Conservation (phyloP, 2,329 filamentous ascomycete species). For the Stachybotrys elegans region DNA sequence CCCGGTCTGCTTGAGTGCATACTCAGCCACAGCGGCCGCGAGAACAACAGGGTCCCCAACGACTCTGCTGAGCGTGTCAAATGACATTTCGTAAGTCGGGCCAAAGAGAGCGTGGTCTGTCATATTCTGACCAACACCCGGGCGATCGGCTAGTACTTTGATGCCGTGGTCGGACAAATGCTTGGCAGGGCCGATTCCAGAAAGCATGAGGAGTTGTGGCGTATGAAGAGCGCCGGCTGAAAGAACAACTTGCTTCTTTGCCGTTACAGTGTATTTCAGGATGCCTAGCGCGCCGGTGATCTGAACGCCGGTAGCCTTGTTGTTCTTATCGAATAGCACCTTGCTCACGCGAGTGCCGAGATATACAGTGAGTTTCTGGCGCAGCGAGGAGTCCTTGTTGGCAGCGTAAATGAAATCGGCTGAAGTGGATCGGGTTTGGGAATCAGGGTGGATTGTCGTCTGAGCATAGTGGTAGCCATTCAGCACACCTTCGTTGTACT, state of each 20-base stretch:
- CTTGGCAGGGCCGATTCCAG: constrained; percentile 26
- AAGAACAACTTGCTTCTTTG: background rate
- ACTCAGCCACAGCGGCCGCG: constrained; percentile 10
- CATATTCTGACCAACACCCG: constrained; percentile 71
- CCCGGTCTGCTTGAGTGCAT: constrained; percentile 10
- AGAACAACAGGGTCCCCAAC: constrained; percentile 12
- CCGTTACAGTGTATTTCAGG: background rate
- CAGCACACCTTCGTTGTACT: background rate
- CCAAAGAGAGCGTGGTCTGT: constrained; percentile 4
- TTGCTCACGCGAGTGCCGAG: background rate
- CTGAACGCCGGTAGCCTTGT: background rate
- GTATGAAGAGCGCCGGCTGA: constrained; percentile 20
- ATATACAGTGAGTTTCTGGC: constrained; percentile 13
- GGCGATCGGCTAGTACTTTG: constrained; percentile 43
- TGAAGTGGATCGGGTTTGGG: background rate
- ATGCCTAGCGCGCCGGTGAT: constrained; percentile 4
- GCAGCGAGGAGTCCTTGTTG: background rate
- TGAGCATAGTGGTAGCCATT: background rate
- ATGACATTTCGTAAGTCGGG: constrained; percentile 6
- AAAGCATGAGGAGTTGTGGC: constrained; percentile 30
- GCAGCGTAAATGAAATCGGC: background rate
- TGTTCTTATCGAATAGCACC: background rate
- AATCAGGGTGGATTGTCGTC: background rate
- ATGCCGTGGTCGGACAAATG: constrained; percentile 35
- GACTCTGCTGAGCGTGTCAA: constrained; percentile 14